A percentile compares a stretch with the other conserved stretches of the same genome.
Evolutionary conservation across 1,284 basidiomycete genomes (phyloP).

Genomic region (Mycena citricolor): DNA sequence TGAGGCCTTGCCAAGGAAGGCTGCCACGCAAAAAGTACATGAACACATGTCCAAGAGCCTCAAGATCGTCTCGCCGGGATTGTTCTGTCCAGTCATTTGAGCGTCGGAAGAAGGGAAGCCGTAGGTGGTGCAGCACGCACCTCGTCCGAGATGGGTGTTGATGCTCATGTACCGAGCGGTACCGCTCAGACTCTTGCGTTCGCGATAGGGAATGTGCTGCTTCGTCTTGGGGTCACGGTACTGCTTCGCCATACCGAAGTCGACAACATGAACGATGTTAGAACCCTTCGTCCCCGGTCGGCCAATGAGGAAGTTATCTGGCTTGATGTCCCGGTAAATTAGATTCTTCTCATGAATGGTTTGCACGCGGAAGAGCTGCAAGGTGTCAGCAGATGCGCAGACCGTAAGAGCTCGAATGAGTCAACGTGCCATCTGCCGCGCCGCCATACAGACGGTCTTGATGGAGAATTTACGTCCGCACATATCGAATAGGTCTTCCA

Average conservation of each 20-base stretch:
- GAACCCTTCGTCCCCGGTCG: conserved; percentile 85
- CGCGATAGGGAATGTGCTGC: conserved; percentile 95
- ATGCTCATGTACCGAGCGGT: conserved; percentile 98
- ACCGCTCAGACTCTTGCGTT: conserved; percentile 88
- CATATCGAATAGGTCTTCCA: conserved; percentile 97
- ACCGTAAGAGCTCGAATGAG: conserved; percentile 3
- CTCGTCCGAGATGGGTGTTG: conserved; percentile 93
- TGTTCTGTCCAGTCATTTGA: conserved; percentile 62
- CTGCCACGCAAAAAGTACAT: conserved; percentile 96
- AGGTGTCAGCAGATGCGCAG: conserved; percentile 3
- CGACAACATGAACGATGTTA: conserved; percentile 74
- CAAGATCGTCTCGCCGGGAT: conserved; percentile 91
- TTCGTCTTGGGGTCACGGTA: conserved; percentile 97
- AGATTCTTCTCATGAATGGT: conserved; percentile 97
- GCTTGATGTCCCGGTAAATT: conserved; percentile 97
- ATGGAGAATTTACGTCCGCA: conserved; percentile 92
- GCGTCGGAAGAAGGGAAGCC: conserved; percentile 7
- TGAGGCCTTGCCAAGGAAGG: conserved; percentile 94
- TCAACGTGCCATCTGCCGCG: conserved; percentile 86
- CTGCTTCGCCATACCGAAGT: conserved; percentile 98
- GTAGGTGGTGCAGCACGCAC: conserved; percentile 43
- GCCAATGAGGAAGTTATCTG: conserved; percentile 95
- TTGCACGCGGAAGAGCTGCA: conserved; percentile 83
- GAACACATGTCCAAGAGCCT: conserved; percentile 95
- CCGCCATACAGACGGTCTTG: conserved; percentile 97